Conservation (phyloP, 192 early-diverging fungal species). For the Paraglomus brasilianum region DNA sequence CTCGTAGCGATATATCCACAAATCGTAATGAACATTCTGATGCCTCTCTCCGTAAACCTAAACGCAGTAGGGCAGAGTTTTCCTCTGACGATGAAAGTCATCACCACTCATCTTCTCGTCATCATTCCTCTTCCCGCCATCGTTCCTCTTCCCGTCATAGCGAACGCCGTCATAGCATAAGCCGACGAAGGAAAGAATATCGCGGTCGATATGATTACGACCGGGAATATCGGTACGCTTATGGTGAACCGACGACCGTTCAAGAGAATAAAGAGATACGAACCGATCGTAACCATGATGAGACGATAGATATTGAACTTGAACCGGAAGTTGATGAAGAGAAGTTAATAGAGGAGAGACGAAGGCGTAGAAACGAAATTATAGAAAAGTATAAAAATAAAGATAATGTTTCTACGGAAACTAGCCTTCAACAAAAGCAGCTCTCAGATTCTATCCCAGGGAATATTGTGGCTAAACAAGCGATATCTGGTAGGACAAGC, state of each 20-base stretch:
- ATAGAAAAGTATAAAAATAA: conserved; percentile 65
- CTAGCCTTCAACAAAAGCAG: conserved; percentile 6
- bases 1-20: conserved; percentile 42
- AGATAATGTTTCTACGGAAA: conserved; percentile 36
- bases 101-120: conserved; percentile 29
- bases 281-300: conserved; percentile 25
- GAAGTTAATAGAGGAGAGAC: conserved; percentile 79
- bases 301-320: conserved; percentile 38
- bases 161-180: conserved; percentile 27
- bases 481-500: conserved; percentile 15
- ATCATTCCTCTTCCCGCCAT: conserved; percentile 13
- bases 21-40: conserved; percentile 37
- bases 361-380: conserved; percentile 73
- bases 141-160: conserved; percentile 31
- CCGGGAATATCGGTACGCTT: conserved; percentile 21
- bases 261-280: conserved; percentile 28
- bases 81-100: conserved; percentile 31
- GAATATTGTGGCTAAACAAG: conserved; percentile 15
- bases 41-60: conserved; percentile 32
- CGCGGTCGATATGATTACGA: conserved; percentile 25
- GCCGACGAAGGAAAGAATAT: conserved; percentile 15
- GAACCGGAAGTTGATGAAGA: conserved; percentile 76
- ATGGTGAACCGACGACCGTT: conserved; percentile 10
- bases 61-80: conserved; percentile 33
- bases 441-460: conserved; percentile 31